Evolutionary conservation across 352 stramenopile genomes (phyloP), one percentile per base, ranked within the genome.

Genomic region (Pythium myriotylum): DNA sequence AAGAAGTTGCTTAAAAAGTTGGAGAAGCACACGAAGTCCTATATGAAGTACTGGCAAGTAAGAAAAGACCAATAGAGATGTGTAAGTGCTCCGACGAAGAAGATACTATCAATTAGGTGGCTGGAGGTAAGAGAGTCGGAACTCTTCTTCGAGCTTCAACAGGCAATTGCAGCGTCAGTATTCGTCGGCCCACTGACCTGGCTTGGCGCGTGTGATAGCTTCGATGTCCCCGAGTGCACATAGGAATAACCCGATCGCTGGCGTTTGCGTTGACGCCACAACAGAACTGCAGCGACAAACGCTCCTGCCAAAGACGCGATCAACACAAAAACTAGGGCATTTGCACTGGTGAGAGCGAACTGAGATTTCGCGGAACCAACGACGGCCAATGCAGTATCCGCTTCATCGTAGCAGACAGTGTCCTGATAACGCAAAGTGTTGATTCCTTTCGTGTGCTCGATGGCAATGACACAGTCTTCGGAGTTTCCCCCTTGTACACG

Each of bases 1-100:
- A 94, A 94, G 58, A 94, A 94, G 55, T 70, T 94, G 6, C 17
- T 65, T 0, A 94, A 94, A 68, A 86, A 84, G 50, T 54, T 80
- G 12, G 76, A 84, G 8, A 94, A 92, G 49, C 79, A 94, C 54
- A 65, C 70, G 23, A 88, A 88, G 52, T 77, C 84, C 22, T 87
- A 87, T 51, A 56, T 35, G 5, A 92, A 86, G 65, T 89, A 79
- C 54, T 92, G 80, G 83, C 29, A 78, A 54, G 33, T 54, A 14
- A 73, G 70, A 27, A 59, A 41, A 23, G 17, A 52, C 10, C 1
- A n/a, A 22, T 29, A 32, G 29, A 22, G 52, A 9, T 50, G 22
- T 43, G 40, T 41, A 20, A 39, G 35, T 5, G 29, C 5, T 5
- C 29, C 29, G 5, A 10, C 29, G 20, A 24, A 23, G 4, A 54